Evolutionary conservation across 148 eudicot genomes (phyloP), one percentile per base, ranked within the genome.

Genomic region (Fagopyrum homotropicum): DNA sequence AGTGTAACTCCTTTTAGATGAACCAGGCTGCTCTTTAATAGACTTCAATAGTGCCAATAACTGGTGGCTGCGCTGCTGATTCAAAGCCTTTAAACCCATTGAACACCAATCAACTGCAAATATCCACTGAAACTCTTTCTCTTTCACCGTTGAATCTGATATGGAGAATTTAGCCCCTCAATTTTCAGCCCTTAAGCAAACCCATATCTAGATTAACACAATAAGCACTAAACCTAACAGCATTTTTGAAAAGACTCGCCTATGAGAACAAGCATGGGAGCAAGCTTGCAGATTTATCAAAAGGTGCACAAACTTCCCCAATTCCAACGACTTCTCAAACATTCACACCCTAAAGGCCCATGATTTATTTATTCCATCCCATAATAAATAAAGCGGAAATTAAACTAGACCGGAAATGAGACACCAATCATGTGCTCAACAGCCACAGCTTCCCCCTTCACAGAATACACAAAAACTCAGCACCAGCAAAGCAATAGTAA

Each of bases 1-100:
- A 44, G 80, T 73, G 76, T 79, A 82, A 47, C 88, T 81, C 70
- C 90, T 86, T 54, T 85, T 87, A n/a, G 84, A 59, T 30, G 76
- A 43, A 29, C 84, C 82, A 78, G 77, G 59, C n/a, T 75, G 71
- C 30, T 66, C 71, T 43, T 12, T 66, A 66, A 66, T 29, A 4
- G 46, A 43, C 47, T 40, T 66, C 77, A 84, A 30, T 74, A 74
- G 83, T 69, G 86, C 84, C 81, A 85, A 81, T 2, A 66, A 66
- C 12, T 66, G 71, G 46, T 66, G 71, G 71, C 71, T 66, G 47
- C 71, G 71, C 45, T 66, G 71, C 19, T 14, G 71, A 66, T 66
- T 66, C 11, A 43, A n/a, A 77, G 48, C 76, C 81, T 78, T 88
- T 73, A 74, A 73, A 49, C 84, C 81, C 89, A 87, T 85, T 69